Evolutionary conservation across 306 rosid genomes (phyloP).

Genomic region (Lithocarpus polystachyus): DNA sequence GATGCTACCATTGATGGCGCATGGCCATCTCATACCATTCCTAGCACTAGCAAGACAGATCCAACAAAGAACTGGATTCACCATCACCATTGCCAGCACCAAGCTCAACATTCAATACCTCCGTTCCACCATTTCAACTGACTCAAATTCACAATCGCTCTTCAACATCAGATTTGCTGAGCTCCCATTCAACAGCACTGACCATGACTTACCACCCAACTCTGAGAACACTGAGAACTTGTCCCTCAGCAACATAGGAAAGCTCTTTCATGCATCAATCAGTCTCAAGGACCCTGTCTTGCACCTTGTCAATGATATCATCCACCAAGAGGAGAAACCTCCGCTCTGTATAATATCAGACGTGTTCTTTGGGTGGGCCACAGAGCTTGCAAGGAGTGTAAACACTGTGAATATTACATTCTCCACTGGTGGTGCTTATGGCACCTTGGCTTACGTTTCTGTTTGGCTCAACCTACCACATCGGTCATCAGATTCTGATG

Average conservation of each 20-base stretch:
- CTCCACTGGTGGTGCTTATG: slow-evolving; percentile 72
- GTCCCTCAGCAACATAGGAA: slow-evolving; percentile 11
- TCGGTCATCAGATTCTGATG: slow-evolving; percentile 32
- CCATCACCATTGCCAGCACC: slow-evolving; percentile 62
- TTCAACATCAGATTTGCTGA: slow-evolving; percentile 38
- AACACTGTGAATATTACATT: slow-evolving; percentile 38
- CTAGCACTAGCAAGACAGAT: slow-evolving; percentile 53
- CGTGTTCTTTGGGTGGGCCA: slow-evolving; percentile 59
- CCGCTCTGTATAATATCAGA: slow-evolving; percentile 46
- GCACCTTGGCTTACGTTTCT: slow-evolving; percentile 58
- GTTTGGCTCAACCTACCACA: slow-evolving; percentile 68
- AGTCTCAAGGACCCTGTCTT: slow-evolving; percentile 49
- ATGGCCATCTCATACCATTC: slow-evolving; percentile 78
- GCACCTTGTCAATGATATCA: slow-evolving; percentile 31
- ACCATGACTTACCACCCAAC: slow-evolving; percentile 52
- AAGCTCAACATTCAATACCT: slow-evolving; percentile 60
- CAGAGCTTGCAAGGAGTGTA: slow-evolving; percentile 39
- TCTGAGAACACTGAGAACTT: slow-evolving; percentile 60
- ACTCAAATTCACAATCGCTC: background rate
- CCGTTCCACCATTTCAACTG: slow-evolving; percentile 30
- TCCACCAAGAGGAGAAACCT: slow-evolving; percentile 40
- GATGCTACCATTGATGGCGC: slow-evolving; percentile 70
- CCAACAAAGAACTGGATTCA: slow-evolving; percentile 34
- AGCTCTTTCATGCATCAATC: slow-evolving; percentile 34
- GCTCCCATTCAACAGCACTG: slow-evolving; percentile 35